These are phyloP conservation scores for Cunninghamia lanceolata DNA, from an alignment of 75 land plant species.

Conservation along the genomic window DNA sequence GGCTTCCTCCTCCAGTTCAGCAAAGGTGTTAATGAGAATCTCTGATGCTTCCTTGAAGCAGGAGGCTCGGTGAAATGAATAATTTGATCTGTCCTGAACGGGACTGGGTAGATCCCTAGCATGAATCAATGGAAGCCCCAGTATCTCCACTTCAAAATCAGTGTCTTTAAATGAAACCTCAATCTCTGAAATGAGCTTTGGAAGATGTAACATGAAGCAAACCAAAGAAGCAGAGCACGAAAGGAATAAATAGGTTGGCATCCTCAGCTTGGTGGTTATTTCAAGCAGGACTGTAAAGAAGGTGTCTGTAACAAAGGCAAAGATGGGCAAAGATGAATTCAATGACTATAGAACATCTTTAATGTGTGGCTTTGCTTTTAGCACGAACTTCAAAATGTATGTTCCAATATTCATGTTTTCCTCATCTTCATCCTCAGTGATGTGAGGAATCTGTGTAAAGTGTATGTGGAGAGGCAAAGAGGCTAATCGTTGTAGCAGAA, in stretches of 20 bases:
- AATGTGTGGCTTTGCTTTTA: neutral
- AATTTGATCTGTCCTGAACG: constrained; percentile 26
- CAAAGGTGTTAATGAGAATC: constrained; percentile 52
- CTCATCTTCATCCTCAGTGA: neutral
- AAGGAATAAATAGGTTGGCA: constrained; percentile 33
- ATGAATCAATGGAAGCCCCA: constrained; percentile 31
- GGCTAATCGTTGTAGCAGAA: neutral
- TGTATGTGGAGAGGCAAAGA: neutral
- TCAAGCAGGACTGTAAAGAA: constrained; percentile 18
- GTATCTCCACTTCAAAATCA: constrained; percentile 22
- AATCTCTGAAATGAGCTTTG: constrained; percentile 12
- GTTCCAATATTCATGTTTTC: neutral
- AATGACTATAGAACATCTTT: neutral
- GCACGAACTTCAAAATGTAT: neutral
- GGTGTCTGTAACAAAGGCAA: constrained; percentile 39
- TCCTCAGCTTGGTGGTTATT: constrained; percentile 22
- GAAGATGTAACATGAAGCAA: constrained; percentile 21
- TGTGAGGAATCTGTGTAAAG: neutral
- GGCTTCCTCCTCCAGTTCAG: constrained; percentile 33
- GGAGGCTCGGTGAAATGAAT: constrained; percentile 14
- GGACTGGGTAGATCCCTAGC: constrained; percentile 35
- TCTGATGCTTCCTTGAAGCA: constrained; percentile 36
- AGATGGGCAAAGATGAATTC: constrained; percentile 10
- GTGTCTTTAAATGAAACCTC: constrained; percentile 22
- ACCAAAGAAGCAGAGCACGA: constrained; percentile 22